Base-by-base conservation (phyloP, 2,329 filamentous ascomycete genomes). In the Clonostachys chloroleuca region DNA sequence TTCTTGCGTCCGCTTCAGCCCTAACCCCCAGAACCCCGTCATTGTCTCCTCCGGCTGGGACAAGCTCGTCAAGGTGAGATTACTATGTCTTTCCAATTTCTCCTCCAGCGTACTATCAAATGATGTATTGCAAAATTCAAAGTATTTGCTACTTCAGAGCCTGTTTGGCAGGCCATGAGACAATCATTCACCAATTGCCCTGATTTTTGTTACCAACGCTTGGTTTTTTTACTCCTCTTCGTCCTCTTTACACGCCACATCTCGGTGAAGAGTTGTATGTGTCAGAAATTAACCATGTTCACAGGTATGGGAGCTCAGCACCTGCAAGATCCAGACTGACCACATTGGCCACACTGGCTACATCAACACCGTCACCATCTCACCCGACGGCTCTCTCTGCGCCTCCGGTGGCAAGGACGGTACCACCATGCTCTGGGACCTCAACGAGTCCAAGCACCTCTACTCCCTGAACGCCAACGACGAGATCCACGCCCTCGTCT, bases 81-180 rank as follows among this genome's bases (percentile, higher is more conserved):
- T 44, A n/a, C 20, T n/a, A 3, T 34, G 35, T 36, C 37, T 36
- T 18, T 16, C 17, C 6, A 7, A 18, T 24, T 16, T 12, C 35
- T 10, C 12, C 17, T n/a, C 40, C 13, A 6, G 33, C 34, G 17
- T 34, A 17, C 43, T 43, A 50, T 45, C 34, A 83, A 70, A 94
- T 91, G 92, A 97, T 97, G 92, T 81, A 87, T 83, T 87, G 82
- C 84, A 87, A 83, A 55, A 73, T 74, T 72, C 69, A 78, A 91
- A 90, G 92, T 97, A 97, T 97, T 97, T 97, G 94, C 94, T 97
- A 97, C 94, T 99, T 97, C 92, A 96, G 94, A 99, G 91, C 90
- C 83, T 68, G 70, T 68, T 65, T 30, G 7, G 77, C 73, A 72
- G 83, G 92, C 90, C 74, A 96, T 97, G 94, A 99, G 92, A 99